Percentiles rank a stretch among this genome's conserved stretches.
Evolutionary conservation across 164 flowering plant species (phyloP).

Genomic region (Vitis vinifera): ASM3070453v1 NC_081821.1:1240001-1240500

Average conservation of each 20-base stretch:
- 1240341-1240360: slow-evolving; percentile 21
- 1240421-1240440: slow-evolving; percentile 27
- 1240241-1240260: slow-evolving; percentile 17
- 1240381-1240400: slow-evolving; percentile 17
- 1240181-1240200: slow-evolving; percentile 44
- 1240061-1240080: slow-evolving; percentile 16
- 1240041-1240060: slow-evolving; percentile 1
- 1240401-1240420: slow-evolving; percentile 22
- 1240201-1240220: slow-evolving; percentile 23
- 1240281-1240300: slow-evolving; percentile 42
- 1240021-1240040: background rate
- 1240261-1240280: slow-evolving; percentile 37
- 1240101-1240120: background rate
- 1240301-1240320: slow-evolving; percentile 12
- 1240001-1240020: too few species aligned
- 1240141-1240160: slow-evolving; percentile 7
- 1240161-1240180: slow-evolving; percentile 38
- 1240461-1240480: slow-evolving; percentile 65
- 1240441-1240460: slow-evolving; percentile 46
- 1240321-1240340: slow-evolving; percentile 13
- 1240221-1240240: slow-evolving; percentile 27
- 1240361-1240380: slow-evolving; percentile 13
- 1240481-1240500: slow-evolving; percentile 71
- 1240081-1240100: slow-evolving; percentile 3
- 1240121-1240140: slow-evolving; percentile 12